Evolutionary conservation across 176 grass and related monocot genomes (phyloP).

Genomic region (Carex kokanica): DNA sequence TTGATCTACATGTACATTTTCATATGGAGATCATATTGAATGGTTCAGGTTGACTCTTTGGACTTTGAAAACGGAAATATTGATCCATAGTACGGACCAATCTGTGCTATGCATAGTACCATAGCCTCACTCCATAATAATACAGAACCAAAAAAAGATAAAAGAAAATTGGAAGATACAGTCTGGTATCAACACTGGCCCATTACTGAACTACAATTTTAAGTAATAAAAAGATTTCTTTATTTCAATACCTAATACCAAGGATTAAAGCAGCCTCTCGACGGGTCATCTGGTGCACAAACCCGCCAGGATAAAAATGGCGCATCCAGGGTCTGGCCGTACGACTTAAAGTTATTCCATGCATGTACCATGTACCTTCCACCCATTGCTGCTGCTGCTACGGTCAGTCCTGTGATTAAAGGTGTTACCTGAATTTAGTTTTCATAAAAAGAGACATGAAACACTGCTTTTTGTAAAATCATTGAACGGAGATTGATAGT

Average conservation of each 20-base stretch:
- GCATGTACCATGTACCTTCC: slow-evolving; percentile 61
- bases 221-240: background rate
- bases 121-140: no score
- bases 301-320: slow-evolving; percentile 73
- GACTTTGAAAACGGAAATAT: no score
- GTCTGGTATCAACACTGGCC: background rate
- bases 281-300: slow-evolving; percentile 70
- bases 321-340: slow-evolving; percentile 44
- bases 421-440: slow-evolving; percentile 45
- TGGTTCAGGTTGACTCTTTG: no score
- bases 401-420: slow-evolving; percentile 53
- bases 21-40: no score
- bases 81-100: no score
- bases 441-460: background rate
- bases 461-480: background rate
- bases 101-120: no score
- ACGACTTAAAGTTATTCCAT: slow-evolving; percentile 60
- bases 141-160: background rate
- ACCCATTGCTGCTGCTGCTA: slow-evolving; percentile 65
- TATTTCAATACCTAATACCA: slow-evolving; percentile 51
- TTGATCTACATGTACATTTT: no score
- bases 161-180: background rate
- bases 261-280: slow-evolving; percentile 80
- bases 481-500: background rate
- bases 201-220: background rate